Evolutionary conservation across 306 rosid genomes (phyloP).

Genomic region (Vicia villosa): DNA sequence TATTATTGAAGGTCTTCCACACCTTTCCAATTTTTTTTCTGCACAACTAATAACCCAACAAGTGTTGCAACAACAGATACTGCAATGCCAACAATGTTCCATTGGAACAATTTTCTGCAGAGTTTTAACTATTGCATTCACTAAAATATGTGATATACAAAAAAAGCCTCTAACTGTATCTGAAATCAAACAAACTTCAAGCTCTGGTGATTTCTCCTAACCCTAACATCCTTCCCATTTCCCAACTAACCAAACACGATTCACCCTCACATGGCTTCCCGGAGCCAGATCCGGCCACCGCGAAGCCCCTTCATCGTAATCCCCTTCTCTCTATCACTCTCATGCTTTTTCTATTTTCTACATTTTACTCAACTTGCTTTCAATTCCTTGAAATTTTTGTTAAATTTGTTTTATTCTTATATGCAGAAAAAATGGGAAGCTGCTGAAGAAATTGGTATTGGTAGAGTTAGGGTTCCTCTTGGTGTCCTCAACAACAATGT

Average conservation of each 20-base stretch:
- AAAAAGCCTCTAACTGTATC: too few relatives aligned
- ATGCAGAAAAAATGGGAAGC: conserved; percentile 48
- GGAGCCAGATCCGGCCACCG: conserved; percentile 85
- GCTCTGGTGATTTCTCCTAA: not conserved
- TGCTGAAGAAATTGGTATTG: conserved; percentile 25
- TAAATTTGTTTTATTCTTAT: not conserved
- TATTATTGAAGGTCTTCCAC: too few relatives aligned
- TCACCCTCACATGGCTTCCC: conserved; percentile 57
- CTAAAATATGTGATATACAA: too few relatives aligned
- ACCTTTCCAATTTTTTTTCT: too few relatives aligned
- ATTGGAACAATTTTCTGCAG: too few relatives aligned
- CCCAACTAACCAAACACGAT: not conserved
- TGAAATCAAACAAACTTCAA: too few relatives aligned
- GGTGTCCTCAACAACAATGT: conserved; percentile 40
- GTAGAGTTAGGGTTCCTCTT: conserved; percentile 53
- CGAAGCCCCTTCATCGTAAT: conserved; percentile 70
- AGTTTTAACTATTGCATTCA: too few relatives aligned
- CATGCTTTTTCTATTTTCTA: not conserved
- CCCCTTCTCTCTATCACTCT: not conserved
- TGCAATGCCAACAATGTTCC: too few relatives aligned
- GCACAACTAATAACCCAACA: too few relatives aligned
- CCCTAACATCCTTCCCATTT: conserved; percentile 41
- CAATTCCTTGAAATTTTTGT: not conserved
- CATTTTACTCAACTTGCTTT: too few relatives aligned
- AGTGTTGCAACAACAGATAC: too few relatives aligned